phyloP scores from a whole-genome alignment of 1,284 basidiomycete genomes.

The Cryptococcus sp. region DNA sequence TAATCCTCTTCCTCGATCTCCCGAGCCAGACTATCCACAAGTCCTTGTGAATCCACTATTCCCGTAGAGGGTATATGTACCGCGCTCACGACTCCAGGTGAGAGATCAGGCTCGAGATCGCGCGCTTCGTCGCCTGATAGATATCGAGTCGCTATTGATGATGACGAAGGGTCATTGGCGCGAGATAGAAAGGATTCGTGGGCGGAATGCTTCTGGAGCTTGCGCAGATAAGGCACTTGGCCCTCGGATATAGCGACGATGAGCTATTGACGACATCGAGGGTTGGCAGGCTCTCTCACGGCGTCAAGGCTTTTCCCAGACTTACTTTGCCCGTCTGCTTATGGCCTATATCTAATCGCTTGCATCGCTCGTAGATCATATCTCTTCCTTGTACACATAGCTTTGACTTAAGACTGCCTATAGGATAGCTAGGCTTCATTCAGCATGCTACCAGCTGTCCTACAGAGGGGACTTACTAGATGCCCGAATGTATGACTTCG shows the following conservation, averaged over 20 bases:
- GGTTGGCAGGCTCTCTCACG: neutral
- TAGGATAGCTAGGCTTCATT: constrained; percentile 73
- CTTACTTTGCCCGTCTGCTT: constrained; percentile 73
- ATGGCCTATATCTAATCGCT: constrained; percentile 65
- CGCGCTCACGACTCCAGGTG: constrained; percentile 67
- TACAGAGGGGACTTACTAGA: constrained; percentile 21
- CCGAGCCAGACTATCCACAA: constrained; percentile 75
- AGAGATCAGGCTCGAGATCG: constrained; percentile 78
- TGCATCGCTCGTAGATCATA: constrained; percentile 78
- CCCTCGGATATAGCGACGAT: constrained; percentile 68
- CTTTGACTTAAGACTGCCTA: constrained; percentile 78
- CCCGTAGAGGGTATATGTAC: constrained; percentile 85
- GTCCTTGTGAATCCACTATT: constrained; percentile 82
- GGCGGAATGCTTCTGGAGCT: constrained; percentile 66
- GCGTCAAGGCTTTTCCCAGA: neutral
- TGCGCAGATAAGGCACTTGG: constrained; percentile 70
- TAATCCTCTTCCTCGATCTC: constrained; percentile 61
- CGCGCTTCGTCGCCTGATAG: constrained; percentile 72
- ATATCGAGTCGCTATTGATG: constrained; percentile 66
- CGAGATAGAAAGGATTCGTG: constrained; percentile 37
- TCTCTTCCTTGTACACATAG: constrained; percentile 85
- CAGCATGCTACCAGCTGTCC: constrained; percentile 48
- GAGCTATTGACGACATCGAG: constrained; percentile 52
- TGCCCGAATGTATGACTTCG: constrained; percentile 90
- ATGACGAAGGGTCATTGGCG: constrained; percentile 20